A percentile compares a stretch with the other conserved stretches of the same genome.
Evolutionary conservation across 345 rosid genomes (phyloP).

Genomic region (Eucalyptus marginata): DNA sequence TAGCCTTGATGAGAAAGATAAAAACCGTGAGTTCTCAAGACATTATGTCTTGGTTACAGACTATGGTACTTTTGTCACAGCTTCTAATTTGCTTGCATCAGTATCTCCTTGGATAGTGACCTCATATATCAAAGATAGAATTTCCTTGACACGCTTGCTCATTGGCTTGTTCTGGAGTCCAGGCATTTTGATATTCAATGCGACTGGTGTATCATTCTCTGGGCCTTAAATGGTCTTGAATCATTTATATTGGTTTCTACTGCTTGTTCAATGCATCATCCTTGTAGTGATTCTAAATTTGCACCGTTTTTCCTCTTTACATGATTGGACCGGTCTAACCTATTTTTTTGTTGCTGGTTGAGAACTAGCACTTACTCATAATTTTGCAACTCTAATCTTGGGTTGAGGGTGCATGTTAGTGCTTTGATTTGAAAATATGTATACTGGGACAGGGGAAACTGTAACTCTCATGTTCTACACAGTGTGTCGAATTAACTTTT

Average conservation of each 20-base stretch:
- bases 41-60: not conserved
- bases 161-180: not conserved
- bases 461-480: not conserved
- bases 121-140: not conserved
- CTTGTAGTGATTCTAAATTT: not conserved
- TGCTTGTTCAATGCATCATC: not conserved
- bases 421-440: not conserved
- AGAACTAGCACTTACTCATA: not conserved
- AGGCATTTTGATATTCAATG: not conserved
- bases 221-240: not conserved
- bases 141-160: not conserved
- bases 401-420: not conserved
- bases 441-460: not conserved
- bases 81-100: not conserved
- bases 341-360: not conserved
- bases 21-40: not conserved
- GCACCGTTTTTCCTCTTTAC: not conserved
- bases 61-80: not conserved
- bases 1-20: constrained; percentile 56
- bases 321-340: not conserved
- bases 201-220: not conserved
- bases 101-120: not conserved
- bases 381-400: not conserved
- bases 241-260: not conserved
- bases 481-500: not conserved